Conservation (phyloP, 2,329 filamentous ascomycete species). For the Colletotrichum acutatum region DNA sequence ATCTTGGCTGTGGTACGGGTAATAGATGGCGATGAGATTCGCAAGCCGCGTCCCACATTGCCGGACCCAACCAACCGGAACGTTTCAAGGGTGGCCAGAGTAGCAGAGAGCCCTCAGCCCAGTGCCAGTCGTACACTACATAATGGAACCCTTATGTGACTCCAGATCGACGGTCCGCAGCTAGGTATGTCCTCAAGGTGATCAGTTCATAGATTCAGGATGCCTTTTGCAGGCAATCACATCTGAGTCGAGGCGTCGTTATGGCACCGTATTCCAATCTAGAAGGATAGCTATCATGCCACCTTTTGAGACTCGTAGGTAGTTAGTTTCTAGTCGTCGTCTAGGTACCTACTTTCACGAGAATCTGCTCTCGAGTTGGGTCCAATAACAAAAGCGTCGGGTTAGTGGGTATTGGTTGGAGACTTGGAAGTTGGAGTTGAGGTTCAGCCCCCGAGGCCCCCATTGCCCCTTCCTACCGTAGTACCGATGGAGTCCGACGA, state of each 20-base stretch:
- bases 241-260: too few species aligned
- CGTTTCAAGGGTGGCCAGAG: background rate
- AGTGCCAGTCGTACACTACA: too few species aligned
- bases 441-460: background rate
- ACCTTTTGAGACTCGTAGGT: background rate
- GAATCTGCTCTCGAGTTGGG: background rate
- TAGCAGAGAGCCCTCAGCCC: too few species aligned
- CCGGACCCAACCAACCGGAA: background rate
- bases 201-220: too few species aligned
- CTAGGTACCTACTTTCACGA: background rate
- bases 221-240: too few species aligned
- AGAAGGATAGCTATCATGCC: background rate
- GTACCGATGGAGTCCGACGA: background rate
- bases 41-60: background rate
- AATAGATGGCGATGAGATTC: background rate
- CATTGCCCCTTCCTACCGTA: constrained; percentile 4
- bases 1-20: background rate
- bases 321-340: too few species aligned
- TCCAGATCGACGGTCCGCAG: too few species aligned
- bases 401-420: too few species aligned
- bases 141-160: background rate
- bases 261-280: too few species aligned
- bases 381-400: background rate
- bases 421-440: too few species aligned
- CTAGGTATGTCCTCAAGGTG: too few species aligned